Evolutionary conservation across 2,329 filamentous ascomycete genomes (phyloP), one percentile per base, ranked within the genome.

Genomic region (Didymella glomerata): DNA sequence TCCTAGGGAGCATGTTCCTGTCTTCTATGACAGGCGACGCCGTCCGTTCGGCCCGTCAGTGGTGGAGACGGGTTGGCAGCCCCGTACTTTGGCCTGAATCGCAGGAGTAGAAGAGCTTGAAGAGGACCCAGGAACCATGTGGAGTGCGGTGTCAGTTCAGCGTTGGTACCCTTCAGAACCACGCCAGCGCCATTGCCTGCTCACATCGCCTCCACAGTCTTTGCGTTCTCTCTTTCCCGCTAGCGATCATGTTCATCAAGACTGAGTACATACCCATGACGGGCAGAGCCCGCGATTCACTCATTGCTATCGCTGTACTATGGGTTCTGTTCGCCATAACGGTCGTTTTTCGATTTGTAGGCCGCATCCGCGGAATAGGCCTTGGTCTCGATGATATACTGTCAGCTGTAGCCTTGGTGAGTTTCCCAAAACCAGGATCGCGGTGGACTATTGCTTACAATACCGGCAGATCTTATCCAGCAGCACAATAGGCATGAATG

Each of bases 401-500:
- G 14, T 64, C 66, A 14, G 48, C 55, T 27, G 46, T 59, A 27
- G 65, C 65, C 13, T 52, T 68, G 44, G 63, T 68, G 42, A 47
- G 51, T 50, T 4, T 24, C 3, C 24, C 6, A 40, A 16, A 4
- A 25, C 3, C 34, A 2, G 16, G 30, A 20, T n/a, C 27, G 18
- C 41, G n/a, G 3, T 13, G 30, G 11, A 22, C 5, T 16, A 14
- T n/a, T 22, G 22, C 47, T 61, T 25, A 61, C 50, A 14, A 22
- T 9, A n/a, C 20, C 7, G 18, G 28, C 27, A 67, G 66, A 20
- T 65, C 10, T 38, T 66, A 28, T 54, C 66, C 2, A 47, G 60
- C 14, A 68, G 60, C 18, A 68, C 66, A 4, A 68, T 68, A 38
- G 65, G 63, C 2, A 42, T 68, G 46, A 66, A 61, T 36, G 65